Percentiles rank a stretch among this genome's conserved stretches.
Evolutionary conservation across 192 early-diverging fungal species (phyloP).

Genomic region (Umbelopsis sp.): DNA sequence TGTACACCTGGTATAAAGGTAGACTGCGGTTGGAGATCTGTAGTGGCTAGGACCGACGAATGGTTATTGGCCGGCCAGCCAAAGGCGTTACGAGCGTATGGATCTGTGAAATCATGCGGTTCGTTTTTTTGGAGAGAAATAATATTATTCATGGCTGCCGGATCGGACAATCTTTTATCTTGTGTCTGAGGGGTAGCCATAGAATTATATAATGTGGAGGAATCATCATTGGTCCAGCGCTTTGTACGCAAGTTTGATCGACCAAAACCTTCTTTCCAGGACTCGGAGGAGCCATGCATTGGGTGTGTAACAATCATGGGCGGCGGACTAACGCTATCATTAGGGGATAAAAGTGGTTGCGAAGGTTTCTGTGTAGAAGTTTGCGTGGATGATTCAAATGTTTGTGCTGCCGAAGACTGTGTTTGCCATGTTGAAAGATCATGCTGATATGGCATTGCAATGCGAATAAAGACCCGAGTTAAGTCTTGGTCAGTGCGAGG

Average conservation of each 20-base stretch:
- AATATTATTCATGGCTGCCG: not conserved
- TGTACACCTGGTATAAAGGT: slow-evolving; percentile 6
- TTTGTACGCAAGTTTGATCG: slow-evolving; percentile 14
- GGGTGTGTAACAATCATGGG: slow-evolving; percentile 8
- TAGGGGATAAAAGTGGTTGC: slow-evolving; percentile 12
- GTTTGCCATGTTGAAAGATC: slow-evolving; percentile 10
- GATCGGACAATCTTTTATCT: not conserved
- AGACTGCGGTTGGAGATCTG: slow-evolving; percentile 13
- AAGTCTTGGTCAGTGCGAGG: slow-evolving; percentile 16
- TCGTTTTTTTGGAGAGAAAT: slow-evolving; percentile 20
- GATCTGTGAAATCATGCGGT: slow-evolving; percentile 9
- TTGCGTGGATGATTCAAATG: not conserved
- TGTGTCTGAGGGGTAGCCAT: not conserved
- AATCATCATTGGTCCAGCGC: not conserved
- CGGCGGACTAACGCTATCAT: slow-evolving; percentile 14
- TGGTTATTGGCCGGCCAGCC: slow-evolving; percentile 12
- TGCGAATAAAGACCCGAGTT: not conserved
- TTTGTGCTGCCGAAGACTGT: not conserved
- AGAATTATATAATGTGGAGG: not conserved
- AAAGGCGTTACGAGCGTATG: slow-evolving; percentile 9
- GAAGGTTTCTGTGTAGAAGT: not conserved
- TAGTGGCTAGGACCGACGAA: not conserved
- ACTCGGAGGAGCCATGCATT: slow-evolving; percentile 19
- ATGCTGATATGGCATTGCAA: slow-evolving; percentile 19
- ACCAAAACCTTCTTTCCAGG: slow-evolving; percentile 14